Evolutionary conservation across 306 rosid species (phyloP), one percentile per base, ranked within the genome.

Genomic region (Pyrus bretschneideri): DNA sequence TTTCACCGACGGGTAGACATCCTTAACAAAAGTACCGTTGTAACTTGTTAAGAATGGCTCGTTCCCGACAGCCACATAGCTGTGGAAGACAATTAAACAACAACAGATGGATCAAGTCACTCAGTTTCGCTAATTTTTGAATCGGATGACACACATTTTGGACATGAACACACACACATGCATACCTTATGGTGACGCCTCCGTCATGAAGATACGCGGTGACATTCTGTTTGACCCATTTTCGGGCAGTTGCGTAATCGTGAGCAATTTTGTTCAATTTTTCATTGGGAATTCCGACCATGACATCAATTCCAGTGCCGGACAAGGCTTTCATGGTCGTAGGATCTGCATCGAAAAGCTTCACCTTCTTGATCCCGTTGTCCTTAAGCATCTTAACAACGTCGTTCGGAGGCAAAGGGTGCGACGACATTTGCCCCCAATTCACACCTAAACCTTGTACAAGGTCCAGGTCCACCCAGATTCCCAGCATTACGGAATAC

Each of bases 11-110:
- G 98, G 98, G 27, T 71, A 74, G 63, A 90, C 85, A 3, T 12
- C 5, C 6, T 74, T 55, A 1, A 62, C 4, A 12, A 3, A 86
- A 4, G 81, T 64, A 15, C 90, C 90, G 40, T 90, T 88, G 82
- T 88, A 92, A 72, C 88, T 82, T 51, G 69, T 22, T 75, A 94
- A 83, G 81, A 88, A 94, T 1, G 98, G 82, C 42, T 94, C 97
- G 31, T 92, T 92, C 54, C 98, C 97, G 51, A 94, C 96, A 0
- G 87, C 91, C 12, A 92, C 82, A 14, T 94, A 89, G 75, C 97
- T 94, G 54, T 59, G 72, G 23, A 40, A 11, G 12, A 49, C 45
- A 40, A 40, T 40, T 40, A 40, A 40, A 40, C 45, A 9, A 42
- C 54, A 14, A 49, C 15, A 14, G 19, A 49, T 14, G 54, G 19